phyloP scores from a whole-genome alignment of 164 flowering plant genomes.

The Umbilicus rupestris region DNA sequence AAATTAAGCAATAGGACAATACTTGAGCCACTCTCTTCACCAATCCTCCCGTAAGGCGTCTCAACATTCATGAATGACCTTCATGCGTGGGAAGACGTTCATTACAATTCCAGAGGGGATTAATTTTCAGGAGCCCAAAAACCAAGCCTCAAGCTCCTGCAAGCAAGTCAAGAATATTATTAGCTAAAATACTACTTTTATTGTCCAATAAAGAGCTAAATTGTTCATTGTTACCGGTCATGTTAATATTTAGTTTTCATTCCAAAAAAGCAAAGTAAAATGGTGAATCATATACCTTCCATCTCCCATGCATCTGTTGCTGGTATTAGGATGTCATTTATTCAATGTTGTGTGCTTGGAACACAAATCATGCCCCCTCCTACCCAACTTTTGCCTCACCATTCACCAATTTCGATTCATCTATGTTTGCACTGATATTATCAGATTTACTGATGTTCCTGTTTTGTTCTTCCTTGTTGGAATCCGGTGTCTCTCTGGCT shows the following conservation, averaged over 20 bases:
- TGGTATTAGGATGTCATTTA: not conserved
- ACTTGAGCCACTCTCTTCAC: too few species aligned
- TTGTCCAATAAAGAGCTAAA: too few species aligned
- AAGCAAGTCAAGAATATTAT: too few species aligned
- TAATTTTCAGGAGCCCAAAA: not conserved
- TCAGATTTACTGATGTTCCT: conserved; percentile 35
- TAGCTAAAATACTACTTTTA: too few species aligned
- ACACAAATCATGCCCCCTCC: not conserved
- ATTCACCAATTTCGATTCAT: conserved; percentile 39
- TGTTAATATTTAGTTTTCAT: not conserved
- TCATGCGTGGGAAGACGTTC: not conserved
- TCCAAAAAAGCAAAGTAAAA: not conserved
- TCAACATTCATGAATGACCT: not conserved
- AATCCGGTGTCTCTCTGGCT: conserved; percentile 21
- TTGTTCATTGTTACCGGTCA: not conserved
- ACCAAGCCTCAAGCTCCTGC: not conserved
- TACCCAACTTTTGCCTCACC: conserved; percentile 54
- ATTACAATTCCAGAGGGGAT: not conserved
- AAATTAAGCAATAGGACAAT: too few species aligned
- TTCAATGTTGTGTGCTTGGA: not conserved
- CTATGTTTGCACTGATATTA: conserved; percentile 20
- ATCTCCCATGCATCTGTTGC: not conserved
- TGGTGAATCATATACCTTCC: not conserved
- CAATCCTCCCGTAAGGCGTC: not conserved
- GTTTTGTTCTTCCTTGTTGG: conserved; percentile 36